Evolutionary conservation across 2,329 filamentous ascomycete species (phyloP), one percentile per base, ranked within the genome.

Genomic region (Cytospora piceae): DNA sequence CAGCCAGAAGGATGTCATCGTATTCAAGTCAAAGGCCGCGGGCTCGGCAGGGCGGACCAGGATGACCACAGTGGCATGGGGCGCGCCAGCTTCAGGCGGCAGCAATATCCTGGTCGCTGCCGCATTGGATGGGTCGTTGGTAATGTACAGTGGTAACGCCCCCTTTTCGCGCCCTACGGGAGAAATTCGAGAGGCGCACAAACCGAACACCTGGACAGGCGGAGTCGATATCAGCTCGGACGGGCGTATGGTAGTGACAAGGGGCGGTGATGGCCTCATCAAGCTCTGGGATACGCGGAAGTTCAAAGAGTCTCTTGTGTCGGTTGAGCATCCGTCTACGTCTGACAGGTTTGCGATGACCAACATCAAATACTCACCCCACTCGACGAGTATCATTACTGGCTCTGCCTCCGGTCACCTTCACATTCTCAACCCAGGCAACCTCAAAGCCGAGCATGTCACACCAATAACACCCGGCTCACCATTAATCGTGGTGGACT

Each of bases 231-330:
- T 99, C 72, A 98, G 94, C 70, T 82, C 89, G 0, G 95, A 98
- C 75, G 95, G 95, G 12, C 87, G 94, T 66, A 90, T 97, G 80
- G 87, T 98, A 3, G 90, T 97, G 9, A 97, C 93, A 0, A 85
- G 93, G 71, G 95, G 95, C 63, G 94, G 94, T 59, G 95, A 99
- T 77, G 88, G 96, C 74, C 85, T 91, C 2, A 94, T 99, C 77
- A 98, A 98, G 79, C 83, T 97, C 2, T 99, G 95, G 95, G 95
- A 99, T 75, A 96, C 90, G 3, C 88, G 95, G 66, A 98, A 97
- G 74, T 96, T 99, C 82, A 98, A 95, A 75, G 84, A 90, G 65
- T 93, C 95, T 4, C 85, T 99, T 17, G 92, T 93, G 57, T 91
- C 89, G 1, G 87, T 92, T 20, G 81, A 89, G 7, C 93, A 97